Conservation (phyloP, 768 basidiomycete genomes). For the Phaeotremella fagi region DNA sequence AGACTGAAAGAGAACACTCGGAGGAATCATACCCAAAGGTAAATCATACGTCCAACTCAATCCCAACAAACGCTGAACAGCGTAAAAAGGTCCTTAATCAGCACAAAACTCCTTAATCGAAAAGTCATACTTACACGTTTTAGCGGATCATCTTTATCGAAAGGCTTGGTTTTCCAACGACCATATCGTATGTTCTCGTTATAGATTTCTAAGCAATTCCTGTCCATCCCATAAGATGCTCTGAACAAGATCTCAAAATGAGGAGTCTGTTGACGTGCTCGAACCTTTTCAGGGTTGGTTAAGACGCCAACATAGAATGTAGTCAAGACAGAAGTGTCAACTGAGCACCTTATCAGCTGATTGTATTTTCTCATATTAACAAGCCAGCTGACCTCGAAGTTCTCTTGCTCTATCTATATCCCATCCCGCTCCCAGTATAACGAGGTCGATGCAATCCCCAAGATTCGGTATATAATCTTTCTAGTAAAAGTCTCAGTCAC, state of each 20-base stretch:
- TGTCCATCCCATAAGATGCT: constrained; percentile 66
- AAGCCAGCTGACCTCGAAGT: constrained; percentile 67
- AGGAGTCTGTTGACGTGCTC: constrained; percentile 49
- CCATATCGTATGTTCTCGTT: constrained; percentile 59
- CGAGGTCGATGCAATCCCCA: constrained; percentile 75
- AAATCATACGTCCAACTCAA: constrained; percentile 61
- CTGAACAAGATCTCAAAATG: constrained; percentile 72
- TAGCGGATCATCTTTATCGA: constrained; percentile 39
- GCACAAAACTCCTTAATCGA: neutral
- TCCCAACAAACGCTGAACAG: constrained; percentile 20
- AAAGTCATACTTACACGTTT: constrained; percentile 29
- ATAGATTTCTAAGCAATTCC: constrained; percentile 64
- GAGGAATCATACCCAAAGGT: constrained; percentile 54
- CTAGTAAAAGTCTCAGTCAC: constrained; percentile 44
- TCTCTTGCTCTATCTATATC: constrained; percentile 71
- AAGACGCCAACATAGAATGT: constrained; percentile 74
- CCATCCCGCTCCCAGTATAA: constrained; percentile 72
- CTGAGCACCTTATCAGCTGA: constrained; percentile 48
- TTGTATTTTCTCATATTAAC: too few relatives aligned
- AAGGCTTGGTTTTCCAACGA: constrained; percentile 31
- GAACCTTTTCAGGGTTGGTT: constrained; percentile 54
- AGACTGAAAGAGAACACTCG: constrained; percentile 57
- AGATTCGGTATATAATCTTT: constrained; percentile 81
- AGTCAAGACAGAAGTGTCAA: constrained; percentile 65
- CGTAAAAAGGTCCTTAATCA: neutral